Percentiles rank a stretch among this genome's conserved stretches.
Evolutionary conservation across 1,284 basidiomycete genomes (phyloP).

Genomic region (Paramarasmius palmivorus): DNA sequence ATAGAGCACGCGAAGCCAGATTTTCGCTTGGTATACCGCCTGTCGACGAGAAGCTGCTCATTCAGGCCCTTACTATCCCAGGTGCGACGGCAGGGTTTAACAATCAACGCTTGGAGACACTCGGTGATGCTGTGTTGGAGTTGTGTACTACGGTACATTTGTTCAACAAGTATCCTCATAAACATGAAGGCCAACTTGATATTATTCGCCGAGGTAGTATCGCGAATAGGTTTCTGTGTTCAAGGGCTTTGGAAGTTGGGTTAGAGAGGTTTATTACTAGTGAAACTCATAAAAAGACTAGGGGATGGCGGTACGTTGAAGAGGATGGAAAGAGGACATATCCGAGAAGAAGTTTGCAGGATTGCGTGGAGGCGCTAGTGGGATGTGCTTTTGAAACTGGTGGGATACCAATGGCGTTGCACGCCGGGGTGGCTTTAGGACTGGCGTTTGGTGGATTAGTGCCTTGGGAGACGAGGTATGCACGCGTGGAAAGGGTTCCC

Average conservation of each 20-base stretch:
- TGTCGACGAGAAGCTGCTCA: slow-evolving; percentile 55
- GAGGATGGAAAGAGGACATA: slow-evolving; percentile 39
- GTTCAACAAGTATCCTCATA: slow-evolving; percentile 70
- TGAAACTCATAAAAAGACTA: slow-evolving; percentile 50
- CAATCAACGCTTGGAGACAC: slow-evolving; percentile 82
- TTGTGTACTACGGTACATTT: slow-evolving; percentile 74
- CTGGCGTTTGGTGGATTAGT: slow-evolving; percentile 69
- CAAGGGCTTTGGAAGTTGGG: slow-evolving; percentile 61
- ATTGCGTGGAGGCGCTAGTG: slow-evolving; percentile 82
- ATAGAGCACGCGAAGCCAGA: slow-evolving; percentile 55
- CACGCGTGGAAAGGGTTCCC: slow-evolving; percentile 29
- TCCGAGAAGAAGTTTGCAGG: slow-evolving; percentile 73
- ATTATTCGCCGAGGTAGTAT: slow-evolving; percentile 62
- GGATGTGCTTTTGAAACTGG: slow-evolving; percentile 74
- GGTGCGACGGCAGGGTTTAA: slow-evolving; percentile 60
- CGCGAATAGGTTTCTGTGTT: slow-evolving; percentile 68
- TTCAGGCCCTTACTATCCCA: slow-evolving; percentile 76
- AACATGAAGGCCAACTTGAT: slow-evolving; percentile 81
- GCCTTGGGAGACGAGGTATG: slow-evolving; percentile 62
- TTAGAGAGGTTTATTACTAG: slow-evolving; percentile 65
- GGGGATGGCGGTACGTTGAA: slow-evolving; percentile 60
- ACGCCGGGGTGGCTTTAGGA: slow-evolving; percentile 62
- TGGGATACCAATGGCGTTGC: slow-evolving; percentile 67
- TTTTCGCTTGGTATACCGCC: slow-evolving; percentile 57
- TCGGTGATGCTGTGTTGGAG: slow-evolving; percentile 83